Base-by-base conservation (phyloP, 2,329 filamentous ascomycete species). In the Ceratocystis colombiana region DNA sequence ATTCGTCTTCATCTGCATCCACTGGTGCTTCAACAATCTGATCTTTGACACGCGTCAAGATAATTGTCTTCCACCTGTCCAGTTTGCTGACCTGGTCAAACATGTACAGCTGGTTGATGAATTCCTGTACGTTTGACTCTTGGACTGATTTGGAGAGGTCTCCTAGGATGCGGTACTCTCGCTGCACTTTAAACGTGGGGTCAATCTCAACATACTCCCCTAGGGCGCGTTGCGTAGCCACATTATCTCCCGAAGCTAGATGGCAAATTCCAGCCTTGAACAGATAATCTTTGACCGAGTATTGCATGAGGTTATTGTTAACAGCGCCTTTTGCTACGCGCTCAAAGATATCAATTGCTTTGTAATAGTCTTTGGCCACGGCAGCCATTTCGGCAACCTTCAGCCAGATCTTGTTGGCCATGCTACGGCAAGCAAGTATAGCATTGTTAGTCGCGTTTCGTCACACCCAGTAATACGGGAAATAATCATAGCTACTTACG, bases 11-110 rank as follows among this genome's bases (percentile, higher is more conserved):
- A 30, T 69, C 70, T 20, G 66, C 62, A 72, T 78, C 77, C 64
- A 78, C 76, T 64, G 77, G 75, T 20, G 74, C 74, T 69, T 76
- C 79, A 77, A 93, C 88, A 71, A 96, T 95, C 65, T 81, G 81
- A 72, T 87, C 86, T 86, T 96, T 96, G 72, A 96, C 82, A 71
- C 86, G 84, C 73, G 96, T 78, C 69, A 96, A 76, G 67, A 96
- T 79, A 41, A 88, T 89, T 63, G 89, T 96, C 87, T 96, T 96
- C 93, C 93, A 97, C 79, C 93, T 94, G 74, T 96, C 92, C 73
- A 97, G 78, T 80, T 94, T 94, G 78, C 87, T 94, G 78, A 96
- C 81, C 78, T 95, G 89, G 75, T 96, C 91, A 73, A 85, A 97
- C 75, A 93, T 86, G 79, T 88, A 96, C 69, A 94, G 77, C 75